Evolutionary conservation across 306 rosid species (phyloP).

Genomic region (Herpetospermum pedunculosum): DNA sequence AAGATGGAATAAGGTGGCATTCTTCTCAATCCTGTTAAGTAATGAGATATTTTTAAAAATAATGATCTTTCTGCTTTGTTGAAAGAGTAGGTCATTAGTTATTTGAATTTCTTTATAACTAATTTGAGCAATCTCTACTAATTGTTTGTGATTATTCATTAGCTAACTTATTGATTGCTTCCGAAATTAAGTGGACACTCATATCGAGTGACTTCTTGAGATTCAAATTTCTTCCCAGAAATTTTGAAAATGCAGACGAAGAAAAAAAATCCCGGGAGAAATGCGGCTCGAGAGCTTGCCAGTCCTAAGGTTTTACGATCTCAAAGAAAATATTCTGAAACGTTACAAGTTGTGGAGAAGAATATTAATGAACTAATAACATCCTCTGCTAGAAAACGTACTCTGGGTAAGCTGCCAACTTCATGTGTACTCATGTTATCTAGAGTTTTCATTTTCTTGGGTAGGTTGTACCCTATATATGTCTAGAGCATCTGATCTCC

Average conservation of each 20-base stretch:
- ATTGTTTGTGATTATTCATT: constrained; percentile 13
- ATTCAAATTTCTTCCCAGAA: constrained; percentile 2
- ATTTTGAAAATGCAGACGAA: constrained; percentile 57
- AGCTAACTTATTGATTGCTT: constrained; percentile 10
- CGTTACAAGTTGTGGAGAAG: constrained; percentile 37
- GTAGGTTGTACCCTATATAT: neutral
- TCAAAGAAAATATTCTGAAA: constrained; percentile 48
- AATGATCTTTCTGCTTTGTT: neutral
- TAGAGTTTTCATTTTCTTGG: neutral
- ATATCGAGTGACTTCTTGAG: neutral
- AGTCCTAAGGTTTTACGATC: constrained; percentile 53
- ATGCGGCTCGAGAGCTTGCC: constrained; percentile 32
- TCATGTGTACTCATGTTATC: neutral
- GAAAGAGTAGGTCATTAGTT: neutral
- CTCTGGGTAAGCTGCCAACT: constrained; percentile 32
- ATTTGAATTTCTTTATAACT: neutral
- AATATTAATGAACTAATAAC: constrained; percentile 55
- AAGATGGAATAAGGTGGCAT: neutral
- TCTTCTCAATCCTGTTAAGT: neutral
- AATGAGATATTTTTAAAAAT: neutral
- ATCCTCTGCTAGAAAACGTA: constrained; percentile 65
- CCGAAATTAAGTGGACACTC: constrained; percentile 10
- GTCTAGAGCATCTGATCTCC: neutral
- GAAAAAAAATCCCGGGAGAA: constrained; percentile 47
- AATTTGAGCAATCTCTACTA: neutral